phyloP scores from a whole-genome alignment of 208 protist genomes.

The Vickermania spadyakhi region DNA sequence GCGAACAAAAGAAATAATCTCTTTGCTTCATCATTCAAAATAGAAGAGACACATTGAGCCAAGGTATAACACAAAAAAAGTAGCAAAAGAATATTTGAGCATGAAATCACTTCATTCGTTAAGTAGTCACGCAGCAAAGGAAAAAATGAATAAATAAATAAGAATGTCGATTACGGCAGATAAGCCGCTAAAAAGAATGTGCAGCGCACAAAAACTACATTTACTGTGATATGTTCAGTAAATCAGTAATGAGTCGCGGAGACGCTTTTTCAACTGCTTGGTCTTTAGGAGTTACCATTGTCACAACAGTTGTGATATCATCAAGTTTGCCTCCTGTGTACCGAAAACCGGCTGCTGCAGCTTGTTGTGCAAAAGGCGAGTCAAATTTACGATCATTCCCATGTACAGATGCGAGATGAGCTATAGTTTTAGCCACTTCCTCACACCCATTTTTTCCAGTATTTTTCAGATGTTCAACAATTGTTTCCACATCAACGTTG shows the following conservation, averaged over 20 bases:
- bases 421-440: conserved; percentile 50
- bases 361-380: conserved; percentile 76
- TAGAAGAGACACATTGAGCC: no score
- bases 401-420: conserved; percentile 39
- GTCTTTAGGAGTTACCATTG: conserved; percentile 34
- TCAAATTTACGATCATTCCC: conserved; percentile 34
- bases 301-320: conserved; percentile 76
- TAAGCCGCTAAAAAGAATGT: no score
- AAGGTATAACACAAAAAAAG: background rate
- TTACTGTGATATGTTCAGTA: conserved; percentile 13
- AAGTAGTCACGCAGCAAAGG: no score
- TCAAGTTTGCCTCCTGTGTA: conserved; percentile 79
- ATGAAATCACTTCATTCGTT: no score
- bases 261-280: conserved; percentile 16
- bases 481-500: conserved; percentile 60
- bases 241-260: conserved; percentile 44
- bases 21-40: no score
- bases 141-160: no score
- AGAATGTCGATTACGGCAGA: no score
- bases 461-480: conserved; percentile 36
- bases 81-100: background rate
- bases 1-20: no score
- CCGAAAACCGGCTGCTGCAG: conserved; percentile 35
- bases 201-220: no score
- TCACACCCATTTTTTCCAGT: conserved; percentile 35